These are phyloP conservation scores for Hyphodiscus sp. DNA, from an alignment of 2,329 filamentous ascomycete genomes.

Conservation along the genomic window DNA sequence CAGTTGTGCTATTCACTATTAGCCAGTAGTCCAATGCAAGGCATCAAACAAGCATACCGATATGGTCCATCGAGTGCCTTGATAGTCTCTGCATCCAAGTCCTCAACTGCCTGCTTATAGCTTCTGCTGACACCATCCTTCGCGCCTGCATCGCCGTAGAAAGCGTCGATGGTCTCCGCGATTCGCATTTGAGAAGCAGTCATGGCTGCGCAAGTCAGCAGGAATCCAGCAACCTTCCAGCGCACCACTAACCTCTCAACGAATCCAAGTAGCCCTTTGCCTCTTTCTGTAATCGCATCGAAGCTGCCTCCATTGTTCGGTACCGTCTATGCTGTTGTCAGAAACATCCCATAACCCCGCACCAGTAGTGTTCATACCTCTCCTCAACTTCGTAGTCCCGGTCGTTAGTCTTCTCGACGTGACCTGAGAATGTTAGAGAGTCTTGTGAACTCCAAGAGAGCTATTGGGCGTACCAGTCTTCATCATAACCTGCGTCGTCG, in stretches of 20 bases:
- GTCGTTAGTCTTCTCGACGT: conserved; percentile 98
- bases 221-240: not conserved
- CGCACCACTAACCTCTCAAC: conserved; percentile 59
- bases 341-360: conserved; percentile 4
- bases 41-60: conserved; percentile 44
- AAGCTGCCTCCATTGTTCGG: conserved; percentile 93
- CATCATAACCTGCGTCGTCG: conserved; percentile 99
- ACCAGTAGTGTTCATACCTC: conserved; percentile 45
- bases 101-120: conserved; percentile 97
- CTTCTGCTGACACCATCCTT: conserved; percentile 91
- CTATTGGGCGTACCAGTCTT: conserved; percentile 65
- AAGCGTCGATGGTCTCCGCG: conserved; percentile 97
- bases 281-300: conserved; percentile 89
- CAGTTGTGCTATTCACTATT: conserved; percentile 59
- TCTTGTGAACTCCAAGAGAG: not conserved
- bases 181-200: conserved; percentile 99
- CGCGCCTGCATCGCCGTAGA: conserved; percentile 94
- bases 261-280: conserved; percentile 97
- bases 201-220: conserved; percentile 60
- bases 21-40: conserved; percentile 2
- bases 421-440: conserved; percentile 45
- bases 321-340: conserved; percentile 60
- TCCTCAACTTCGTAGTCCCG: conserved; percentile 98
- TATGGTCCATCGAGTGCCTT: conserved; percentile 97
- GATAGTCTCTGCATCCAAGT: conserved; percentile 95